Conservation (phyloP, 1,284 basidiomycete species). For the Anthracocystis setariae region DNA sequence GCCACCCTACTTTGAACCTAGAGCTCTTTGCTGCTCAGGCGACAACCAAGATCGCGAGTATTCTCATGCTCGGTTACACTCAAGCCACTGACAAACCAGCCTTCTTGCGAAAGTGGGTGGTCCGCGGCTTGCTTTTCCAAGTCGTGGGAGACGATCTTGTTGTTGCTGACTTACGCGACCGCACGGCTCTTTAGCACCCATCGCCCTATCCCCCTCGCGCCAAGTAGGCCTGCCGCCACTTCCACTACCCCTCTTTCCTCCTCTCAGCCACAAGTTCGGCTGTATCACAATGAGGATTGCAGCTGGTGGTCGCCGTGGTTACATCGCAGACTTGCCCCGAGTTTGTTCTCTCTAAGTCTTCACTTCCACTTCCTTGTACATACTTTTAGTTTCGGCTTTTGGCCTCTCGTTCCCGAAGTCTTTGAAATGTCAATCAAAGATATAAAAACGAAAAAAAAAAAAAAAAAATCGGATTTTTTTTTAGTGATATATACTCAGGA, state of each 20-base stretch:
- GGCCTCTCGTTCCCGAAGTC: neutral
- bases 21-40: conserved; percentile 4
- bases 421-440: conserved; percentile 6
- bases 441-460: conserved; percentile 1
- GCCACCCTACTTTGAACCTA: neutral
- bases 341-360: neutral
- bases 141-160: conserved; percentile 3
- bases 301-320: neutral
- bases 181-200: too few species aligned
- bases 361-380: neutral
- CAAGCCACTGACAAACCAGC: conserved; percentile 2
- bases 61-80: conserved; percentile 4
- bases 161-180: neutral
- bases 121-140: conserved; percentile 4
- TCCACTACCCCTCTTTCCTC: conserved; percentile 2
- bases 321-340: neutral
- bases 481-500: too few species aligned
- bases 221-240: neutral
- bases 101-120: conserved; percentile 1
- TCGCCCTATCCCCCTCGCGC: neutral
- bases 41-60: conserved; percentile 10
- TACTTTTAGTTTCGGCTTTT: neutral
- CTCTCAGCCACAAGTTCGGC: conserved; percentile 7
- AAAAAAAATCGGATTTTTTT: too few species aligned
- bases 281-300: conserved; percentile 5